Base-by-base conservation (phyloP, 1,139 yeast species). In the Zygotorulaspora mrakii region DNA sequence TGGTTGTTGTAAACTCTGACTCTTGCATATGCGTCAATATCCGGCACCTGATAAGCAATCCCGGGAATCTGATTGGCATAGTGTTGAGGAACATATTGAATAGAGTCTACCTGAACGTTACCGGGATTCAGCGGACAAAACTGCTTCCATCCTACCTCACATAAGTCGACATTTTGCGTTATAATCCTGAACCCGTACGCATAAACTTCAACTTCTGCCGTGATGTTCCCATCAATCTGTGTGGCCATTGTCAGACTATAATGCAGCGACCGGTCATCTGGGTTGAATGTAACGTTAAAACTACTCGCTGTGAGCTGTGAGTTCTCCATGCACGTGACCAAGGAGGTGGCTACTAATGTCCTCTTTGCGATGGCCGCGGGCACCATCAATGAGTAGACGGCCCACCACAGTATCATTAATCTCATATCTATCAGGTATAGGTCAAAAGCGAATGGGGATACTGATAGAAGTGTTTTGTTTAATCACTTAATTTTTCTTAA, bases 111-210 rank as follows among this genome's bases (percentile, higher is more conserved):
- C 54, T 80, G 82, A 55, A 83, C 71, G 17, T 75, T 60, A 17
- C 91, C 91, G 0, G 91, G 87, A 50, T 68, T 78, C 30, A 83
- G 60, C 1, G 91, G 91, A 65, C 94, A 83, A 56, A 83, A 82
- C 62, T 83, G 91, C 56, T 80, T 82, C 85, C 88, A 80, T 10
- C 51, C 43, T 43, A 81, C 58, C 13, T 54, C 35, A 66, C 94
- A 83, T 50, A 80, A 56, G 52, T 82, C 74, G 37, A 82, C 62
- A 4, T 59, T 57, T 50, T 69, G 67, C 9, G 72, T 67, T 48
- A 82, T 79, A 54, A 82, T 72, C 40, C 69, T 61, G 63, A 83
- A 81, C 1, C 94, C 94, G 57, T 82, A 83, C 4, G 91, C 94
- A 54, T 77, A 82, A 13, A 83, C 85, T 39, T 74, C 75, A 21